Evolutionary conservation across 2,329 filamentous ascomycete species (phyloP), one percentile per base, ranked within the genome.

Genomic region (Hymenoscyphus occultus): DNA sequence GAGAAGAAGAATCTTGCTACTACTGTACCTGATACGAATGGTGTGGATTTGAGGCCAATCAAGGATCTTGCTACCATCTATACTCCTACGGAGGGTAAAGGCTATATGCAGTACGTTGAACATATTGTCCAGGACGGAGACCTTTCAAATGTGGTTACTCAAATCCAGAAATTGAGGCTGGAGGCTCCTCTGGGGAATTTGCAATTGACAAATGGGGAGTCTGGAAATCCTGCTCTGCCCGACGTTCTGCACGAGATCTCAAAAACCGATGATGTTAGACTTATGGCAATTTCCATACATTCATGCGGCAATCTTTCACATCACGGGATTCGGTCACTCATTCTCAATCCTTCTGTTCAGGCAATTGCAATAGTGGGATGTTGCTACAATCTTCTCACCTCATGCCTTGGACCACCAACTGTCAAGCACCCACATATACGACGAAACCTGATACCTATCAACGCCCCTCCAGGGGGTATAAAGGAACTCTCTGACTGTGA

Each of bases 291-390:
- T 39, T 98, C 95, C 0, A 91, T 99, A 19, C 95, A 99, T 77
- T 98, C 94, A 0, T 99, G 95, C 75, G 95, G 95, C 35, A 98
- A 99, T 71, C 86, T 99, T n/a, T 90, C 96, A 0, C 95, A 99
- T 77, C 93, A 96, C 75, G 95, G 91, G 10, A 89, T 99, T 64
- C 88, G 92, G 14, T 96, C 94, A 0, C 84, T 99, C 22, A 79
- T 93, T 1, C 79, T 96, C 64, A 98, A 97, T 74, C 89, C 90
- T 0, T 85, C 88, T 4, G 93, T 98, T 63, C 86, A 87, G 39
- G 92, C 93, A n/a, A 90, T 98, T 28, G 94, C 94, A 65, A 93
- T 99, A 75, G 92, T 99, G 66, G 95, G 95, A 58, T 99, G 95
- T 81, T 99, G 95, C 82, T 98, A 99, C 82, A 99, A 99, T 73